Evolutionary conservation across 257 asterid species (phyloP), one percentile per base, ranked within the genome.

Genomic region (Solanum etuberosum): DNA sequence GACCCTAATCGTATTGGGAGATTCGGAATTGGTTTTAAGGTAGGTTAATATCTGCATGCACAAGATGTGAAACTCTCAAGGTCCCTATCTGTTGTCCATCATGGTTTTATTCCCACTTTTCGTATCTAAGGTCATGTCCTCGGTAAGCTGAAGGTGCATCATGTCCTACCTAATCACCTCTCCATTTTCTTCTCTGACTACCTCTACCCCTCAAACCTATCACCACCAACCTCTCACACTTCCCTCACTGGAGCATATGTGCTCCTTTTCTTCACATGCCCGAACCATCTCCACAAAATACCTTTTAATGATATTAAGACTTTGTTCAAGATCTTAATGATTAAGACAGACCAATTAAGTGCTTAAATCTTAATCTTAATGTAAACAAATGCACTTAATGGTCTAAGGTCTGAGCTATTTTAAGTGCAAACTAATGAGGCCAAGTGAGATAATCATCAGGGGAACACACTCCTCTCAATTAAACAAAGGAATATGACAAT

Each of bases 1-100:
- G 94, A 92, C 80, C 90, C 93, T 23, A 86, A 95, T 88, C 94
- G 81, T 71, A 93, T 95, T 42, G 98, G 98, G 74, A 94, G 91
- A 91, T 95, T 93, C 85, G 98, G 98, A 77, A 91, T 95, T 91
- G 98, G 98, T 74, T 95, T 95, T 87, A 95, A 95, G 98, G 98
- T 95, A 88, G 31, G 72, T 42, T 48, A 40, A 16, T 81, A 48
- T 29, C 27, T 80, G 27, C 35, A 0, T 48, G 67, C 85, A 81
- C 68, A n/a, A 7, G 16, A 81, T 81, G 20, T 12, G 42, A 31
- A 81, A 31, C 25, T 78, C 20, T 20, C 27, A 25, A 80, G 29
- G 68, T 48, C 42, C 68, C 42, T 48, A 18, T 42, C 16, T 27
- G 29, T 46, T 80, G 63, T 27, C 27, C n/a, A 27, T 46, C 84